Evolutionary conservation across 2,329 filamentous ascomycete genomes (phyloP).

Genomic region (Microdochium nivale): DNA sequence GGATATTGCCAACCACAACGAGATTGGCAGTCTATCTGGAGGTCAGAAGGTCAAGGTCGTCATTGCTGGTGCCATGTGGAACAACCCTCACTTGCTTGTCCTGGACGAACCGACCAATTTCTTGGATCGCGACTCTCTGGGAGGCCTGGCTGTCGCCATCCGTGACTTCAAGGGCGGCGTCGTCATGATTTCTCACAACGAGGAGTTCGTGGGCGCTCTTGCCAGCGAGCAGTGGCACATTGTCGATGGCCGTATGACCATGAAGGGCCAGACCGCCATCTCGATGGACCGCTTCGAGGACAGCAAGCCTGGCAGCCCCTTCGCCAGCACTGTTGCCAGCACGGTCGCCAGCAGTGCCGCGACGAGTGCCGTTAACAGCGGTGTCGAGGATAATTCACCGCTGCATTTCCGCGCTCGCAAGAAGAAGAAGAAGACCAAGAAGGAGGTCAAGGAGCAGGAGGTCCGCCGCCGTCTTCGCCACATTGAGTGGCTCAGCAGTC

Average conservation of each 20-base stretch:
- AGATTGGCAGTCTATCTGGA: constrained; percentile 91
- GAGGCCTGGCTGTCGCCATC: constrained; percentile 93
- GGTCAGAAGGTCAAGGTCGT: constrained; percentile 99
- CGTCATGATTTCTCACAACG: constrained; percentile 99
- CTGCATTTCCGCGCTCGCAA: constrained; percentile 86
- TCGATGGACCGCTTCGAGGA: constrained; percentile 83
- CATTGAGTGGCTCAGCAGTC: constrained; percentile 74
- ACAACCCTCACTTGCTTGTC: constrained; percentile 94
- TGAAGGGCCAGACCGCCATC: constrained; percentile 70
- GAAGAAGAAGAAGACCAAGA: constrained; percentile 99
- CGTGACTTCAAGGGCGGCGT: constrained; percentile 97
- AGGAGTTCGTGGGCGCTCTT: constrained; percentile 94
- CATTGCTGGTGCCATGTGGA: constrained; percentile 93
- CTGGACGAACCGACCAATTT: constrained; percentile 99
- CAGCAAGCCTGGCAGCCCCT: constrained; percentile 50
- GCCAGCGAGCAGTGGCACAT: constrained; percentile 97
- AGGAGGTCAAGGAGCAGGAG: constrained; percentile 90
- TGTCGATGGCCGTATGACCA: constrained; percentile 74
- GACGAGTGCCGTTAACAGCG: constrained; percentile 65
- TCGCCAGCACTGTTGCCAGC: constrained; percentile 47
- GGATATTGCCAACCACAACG: constrained; percentile 97
- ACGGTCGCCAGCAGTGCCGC: constrained; percentile 51
- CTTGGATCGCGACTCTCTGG: constrained; percentile 94
- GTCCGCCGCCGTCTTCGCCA: constrained; percentile 79
- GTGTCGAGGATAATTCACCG: constrained; percentile 68